These are phyloP conservation scores for Babesia bigemina DNA, from an alignment of 169 alveolate species.

Conservation along the genomic window DNA sequence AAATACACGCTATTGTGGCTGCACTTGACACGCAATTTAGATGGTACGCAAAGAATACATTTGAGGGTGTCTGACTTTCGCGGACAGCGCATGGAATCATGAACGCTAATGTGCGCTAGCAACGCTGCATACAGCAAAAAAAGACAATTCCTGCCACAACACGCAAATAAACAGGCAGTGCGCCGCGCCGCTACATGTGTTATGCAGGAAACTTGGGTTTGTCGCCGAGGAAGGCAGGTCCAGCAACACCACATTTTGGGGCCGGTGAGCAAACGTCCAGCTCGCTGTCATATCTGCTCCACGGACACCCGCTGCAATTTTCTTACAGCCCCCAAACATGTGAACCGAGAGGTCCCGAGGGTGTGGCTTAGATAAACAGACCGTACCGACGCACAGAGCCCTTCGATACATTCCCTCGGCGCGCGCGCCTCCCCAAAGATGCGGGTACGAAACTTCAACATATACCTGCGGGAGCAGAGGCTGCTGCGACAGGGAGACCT, in stretches of 20 bases:
- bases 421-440: slow-evolving; percentile 39
- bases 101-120: too few relatives aligned
- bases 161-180: too few relatives aligned
- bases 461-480: slow-evolving; percentile 70
- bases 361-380: slow-evolving; percentile 10
- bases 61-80: too few relatives aligned
- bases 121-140: too few relatives aligned
- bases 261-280: background rate
- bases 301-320: background rate
- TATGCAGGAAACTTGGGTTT: too few relatives aligned
- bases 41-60: too few relatives aligned
- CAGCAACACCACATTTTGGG: slow-evolving; percentile 33
- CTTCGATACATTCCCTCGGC: slow-evolving; percentile 16
- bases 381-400: slow-evolving; percentile 5
- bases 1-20: too few relatives aligned
- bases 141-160: too few relatives aligned
- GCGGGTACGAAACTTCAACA: slow-evolving; percentile 77
- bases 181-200: too few relatives aligned
- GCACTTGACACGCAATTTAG: too few relatives aligned
- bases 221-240: background rate
- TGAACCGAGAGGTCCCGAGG: slow-evolving; percentile 10
- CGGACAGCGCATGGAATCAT: too few relatives aligned
- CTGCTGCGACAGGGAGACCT: slow-evolving; percentile 57
- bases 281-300: background rate
- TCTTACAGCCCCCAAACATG: slow-evolving; percentile 22